Evolutionary conservation across 23 red algal genomes (phyloP).

Genomic region (Agarophyton chilense): DNA sequence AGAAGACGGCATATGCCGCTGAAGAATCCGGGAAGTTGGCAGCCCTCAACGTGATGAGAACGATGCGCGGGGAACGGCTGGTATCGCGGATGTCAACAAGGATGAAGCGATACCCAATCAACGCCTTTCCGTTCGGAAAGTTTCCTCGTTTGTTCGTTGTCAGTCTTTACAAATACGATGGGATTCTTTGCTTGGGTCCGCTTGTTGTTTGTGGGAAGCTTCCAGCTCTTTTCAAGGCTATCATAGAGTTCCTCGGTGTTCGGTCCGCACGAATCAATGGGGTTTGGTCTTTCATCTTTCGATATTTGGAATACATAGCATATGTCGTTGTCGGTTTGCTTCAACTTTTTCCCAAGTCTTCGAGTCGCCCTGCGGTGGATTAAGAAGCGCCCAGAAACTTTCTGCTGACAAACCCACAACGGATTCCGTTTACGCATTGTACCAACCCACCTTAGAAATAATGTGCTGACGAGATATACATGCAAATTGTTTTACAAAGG

Average conservation of each 20-base stretch:
- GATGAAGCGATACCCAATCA: slow-evolving; percentile 24
- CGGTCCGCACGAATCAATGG: slow-evolving; percentile 7
- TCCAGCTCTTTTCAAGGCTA: slow-evolving; percentile 26
- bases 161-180: slow-evolving; percentile 63
- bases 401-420: too few species aligned
- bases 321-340: background rate
- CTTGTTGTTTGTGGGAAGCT: slow-evolving; percentile 31
- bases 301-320: background rate
- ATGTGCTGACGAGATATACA: background rate
- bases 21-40: slow-evolving; percentile 54
- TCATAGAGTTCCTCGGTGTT: slow-evolving; percentile 54
- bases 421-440: too few species aligned
- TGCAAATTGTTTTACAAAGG: background rate
- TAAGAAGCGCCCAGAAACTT: background rate
- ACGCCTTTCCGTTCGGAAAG: slow-evolving; percentile 41
- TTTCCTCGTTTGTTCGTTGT: slow-evolving; percentile 62
- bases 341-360: background rate
- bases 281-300: slow-evolving; percentile 10
- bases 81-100: background rate
- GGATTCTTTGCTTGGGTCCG: slow-evolving; percentile 55
- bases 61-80: slow-evolving; percentile 27
- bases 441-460: background rate
- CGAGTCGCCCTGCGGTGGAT: slow-evolving; percentile 11
- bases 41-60: slow-evolving; percentile 33
- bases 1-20: slow-evolving; percentile 60